Conservation (phyloP, 305 asterid genomes). For the Plantago coronopus region DNA sequence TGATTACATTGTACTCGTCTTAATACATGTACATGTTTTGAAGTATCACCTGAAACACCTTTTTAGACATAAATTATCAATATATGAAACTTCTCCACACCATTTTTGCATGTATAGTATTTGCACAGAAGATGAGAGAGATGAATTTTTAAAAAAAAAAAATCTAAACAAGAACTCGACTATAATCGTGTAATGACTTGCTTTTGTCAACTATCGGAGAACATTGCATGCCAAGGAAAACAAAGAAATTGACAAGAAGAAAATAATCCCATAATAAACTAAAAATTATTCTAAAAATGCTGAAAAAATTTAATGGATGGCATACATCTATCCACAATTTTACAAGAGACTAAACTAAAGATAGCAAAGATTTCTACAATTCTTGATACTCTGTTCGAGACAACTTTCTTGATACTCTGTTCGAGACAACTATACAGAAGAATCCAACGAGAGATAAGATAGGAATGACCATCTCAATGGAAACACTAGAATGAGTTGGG, state of each 20-base stretch:
- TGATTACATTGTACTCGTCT: too few species aligned
- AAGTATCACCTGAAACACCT: too few species aligned
- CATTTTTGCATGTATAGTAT: neutral
- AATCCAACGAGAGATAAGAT: neutral
- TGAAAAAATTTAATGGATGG: too few species aligned
- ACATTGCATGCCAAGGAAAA: too few species aligned
- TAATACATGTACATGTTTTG: too few species aligned
- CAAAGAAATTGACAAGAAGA: neutral
- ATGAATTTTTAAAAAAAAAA: neutral
- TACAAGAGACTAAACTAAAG: neutral
- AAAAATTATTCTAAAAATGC: neutral
- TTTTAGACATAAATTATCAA: too few species aligned
- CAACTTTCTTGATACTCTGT: too few species aligned
- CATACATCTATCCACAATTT: neutral
- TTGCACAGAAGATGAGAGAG: neutral
- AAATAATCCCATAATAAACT: neutral
- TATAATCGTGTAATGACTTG: too few species aligned
- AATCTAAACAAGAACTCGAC: too few species aligned
- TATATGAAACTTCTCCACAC: too few species aligned
- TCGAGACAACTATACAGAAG: neutral
- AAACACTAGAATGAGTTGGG: neutral
- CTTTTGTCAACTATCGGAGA: too few species aligned
- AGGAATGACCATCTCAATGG: slow-evolving; percentile 1
- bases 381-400: too few species aligned
- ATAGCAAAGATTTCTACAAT: neutral